Evolutionary conservation across 1,284 basidiomycete genomes (phyloP).

Genomic region (Volvariella surrecta): DNA sequence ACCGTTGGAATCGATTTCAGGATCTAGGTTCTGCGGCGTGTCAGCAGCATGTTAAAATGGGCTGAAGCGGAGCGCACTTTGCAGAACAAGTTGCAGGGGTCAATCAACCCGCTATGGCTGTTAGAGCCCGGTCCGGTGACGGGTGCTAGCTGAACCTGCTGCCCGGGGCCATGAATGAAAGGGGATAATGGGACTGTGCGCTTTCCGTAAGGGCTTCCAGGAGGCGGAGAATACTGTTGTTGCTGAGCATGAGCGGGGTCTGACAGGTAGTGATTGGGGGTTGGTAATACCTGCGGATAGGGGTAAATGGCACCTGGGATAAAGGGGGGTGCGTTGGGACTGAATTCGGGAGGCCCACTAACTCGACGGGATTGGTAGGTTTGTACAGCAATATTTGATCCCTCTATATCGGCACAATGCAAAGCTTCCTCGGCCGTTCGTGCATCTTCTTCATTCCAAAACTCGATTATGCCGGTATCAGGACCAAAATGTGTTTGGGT

Average conservation of each 20-base stretch:
- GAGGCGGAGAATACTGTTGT: constrained; percentile 55
- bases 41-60: not conserved
- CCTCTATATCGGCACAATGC: constrained; percentile 75
- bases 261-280: constrained; percentile 1
- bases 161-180: constrained; percentile 82
- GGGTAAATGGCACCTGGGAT: constrained; percentile 58
- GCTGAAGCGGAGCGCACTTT: constrained; percentile 42
- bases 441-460: constrained; percentile 86
- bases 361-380: constrained; percentile 56
- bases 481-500: constrained; percentile 64
- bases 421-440: constrained; percentile 66
- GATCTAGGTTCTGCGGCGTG: constrained; percentile 65
- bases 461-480: constrained; percentile 74
- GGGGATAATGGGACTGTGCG: constrained; percentile 27
- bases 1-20: constrained; percentile 76
- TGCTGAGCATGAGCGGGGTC: not conserved
- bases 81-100: constrained; percentile 88
- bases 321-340: constrained; percentile 62
- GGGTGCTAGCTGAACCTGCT: constrained; percentile 81
- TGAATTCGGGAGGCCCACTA: constrained; percentile 52
- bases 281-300: constrained; percentile 36
- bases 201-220: constrained; percentile 28
- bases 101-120: constrained; percentile 80
- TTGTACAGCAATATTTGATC: constrained; percentile 74
- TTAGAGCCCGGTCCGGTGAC: constrained; percentile 60